A percentile compares a stretch with the other conserved stretches of the same genome.
Evolutionary conservation across 2,329 filamentous ascomycete genomes (phyloP).

Genomic region (Trichothecium roseum): DNA sequence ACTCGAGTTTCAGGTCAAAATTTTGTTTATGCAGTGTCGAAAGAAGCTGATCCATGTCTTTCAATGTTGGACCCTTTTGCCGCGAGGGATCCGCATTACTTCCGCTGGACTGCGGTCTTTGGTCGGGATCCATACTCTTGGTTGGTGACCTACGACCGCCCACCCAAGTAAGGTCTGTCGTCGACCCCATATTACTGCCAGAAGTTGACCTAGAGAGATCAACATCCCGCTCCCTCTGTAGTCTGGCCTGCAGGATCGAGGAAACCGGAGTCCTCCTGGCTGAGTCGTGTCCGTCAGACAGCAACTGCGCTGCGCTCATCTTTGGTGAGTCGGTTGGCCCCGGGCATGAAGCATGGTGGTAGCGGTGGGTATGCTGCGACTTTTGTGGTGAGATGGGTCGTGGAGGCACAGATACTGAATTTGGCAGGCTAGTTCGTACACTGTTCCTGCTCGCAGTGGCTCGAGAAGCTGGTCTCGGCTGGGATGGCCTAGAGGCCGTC

Average conservation of each 20-base stretch:
- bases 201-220: conserved; percentile 32
- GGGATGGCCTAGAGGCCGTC: conserved; percentile 13
- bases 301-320: conserved; percentile 27
- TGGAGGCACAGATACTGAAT: conserved; percentile 18
- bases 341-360: conserved; percentile 27
- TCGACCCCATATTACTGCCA: conserved; percentile 25
- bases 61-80: conserved; percentile 48
- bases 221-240: conserved; percentile 38
- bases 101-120: conserved; percentile 32
- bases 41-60: conserved; percentile 59
- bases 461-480: conserved; percentile 33
- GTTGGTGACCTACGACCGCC: conserved; percentile 27
- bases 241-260: conserved; percentile 42
- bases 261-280: conserved; percentile 32
- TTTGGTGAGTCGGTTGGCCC: conserved; percentile 22
- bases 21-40: conserved; percentile 66
- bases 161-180: conserved; percentile 23
- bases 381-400: conserved; percentile 25
- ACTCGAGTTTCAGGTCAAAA: conserved; percentile 64
- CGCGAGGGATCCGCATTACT: conserved; percentile 25
- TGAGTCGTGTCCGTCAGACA: conserved; percentile 31
- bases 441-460: conserved; percentile 33
- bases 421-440: conserved; percentile 26
- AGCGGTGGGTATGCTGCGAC: conserved; percentile 25
- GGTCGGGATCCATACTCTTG: conserved; percentile 21